These are phyloP conservation scores for Trichoderma orchidacearum DNA, from an alignment of 495 filamentous ascomycete genomes.

Conservation along the genomic window DNA sequence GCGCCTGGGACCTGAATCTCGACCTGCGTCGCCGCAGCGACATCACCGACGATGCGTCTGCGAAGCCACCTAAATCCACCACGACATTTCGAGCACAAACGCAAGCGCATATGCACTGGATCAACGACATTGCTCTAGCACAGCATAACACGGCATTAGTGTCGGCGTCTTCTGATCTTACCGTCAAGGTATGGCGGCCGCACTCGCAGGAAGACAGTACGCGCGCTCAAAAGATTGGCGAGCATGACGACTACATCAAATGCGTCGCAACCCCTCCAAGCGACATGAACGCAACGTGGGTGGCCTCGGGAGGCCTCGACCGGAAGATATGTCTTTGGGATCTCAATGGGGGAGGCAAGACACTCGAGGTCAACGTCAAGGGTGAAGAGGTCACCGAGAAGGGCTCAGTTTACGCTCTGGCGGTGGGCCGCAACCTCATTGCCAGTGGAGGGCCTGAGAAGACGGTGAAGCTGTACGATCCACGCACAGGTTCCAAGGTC, in stretches of 20 bases:
- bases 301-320: slow-evolving; percentile 92
- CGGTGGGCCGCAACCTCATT: slow-evolving; percentile 56
- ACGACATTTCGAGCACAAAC: slow-evolving; percentile 78
- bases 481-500: slow-evolving; percentile 73
- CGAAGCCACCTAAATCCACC: slow-evolving; percentile 20
- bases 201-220: slow-evolving; percentile 46
- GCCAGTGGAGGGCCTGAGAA: slow-evolving; percentile 93
- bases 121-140: slow-evolving; percentile 88
- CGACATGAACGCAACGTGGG: slow-evolving; percentile 59
- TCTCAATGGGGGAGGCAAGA: slow-evolving; percentile 71
- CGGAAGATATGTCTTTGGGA: slow-evolving; percentile 90
- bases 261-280: slow-evolving; percentile 64
- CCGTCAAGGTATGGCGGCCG: slow-evolving; percentile 92
- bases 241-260: slow-evolving; percentile 94
- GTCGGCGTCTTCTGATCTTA: slow-evolving; percentile 89
- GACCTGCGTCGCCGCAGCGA: slow-evolving; percentile 26
- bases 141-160: slow-evolving; percentile 73
- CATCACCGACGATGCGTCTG: slow-evolving; percentile 16
- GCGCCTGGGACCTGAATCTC: slow-evolving; percentile 80
- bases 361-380: slow-evolving; percentile 69
- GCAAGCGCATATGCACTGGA: slow-evolving; percentile 98
- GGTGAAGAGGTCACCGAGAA: slow-evolving; percentile 73
- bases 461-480: slow-evolving; percentile 87
- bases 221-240: slow-evolving; percentile 72
- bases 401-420: slow-evolving; percentile 87